A percentile compares a stretch with the other conserved stretches of the same genome.
phyloP scores from a whole-genome alignment of 2,329 filamentous ascomycete species.

The Claviceps quebecensis region DNA sequence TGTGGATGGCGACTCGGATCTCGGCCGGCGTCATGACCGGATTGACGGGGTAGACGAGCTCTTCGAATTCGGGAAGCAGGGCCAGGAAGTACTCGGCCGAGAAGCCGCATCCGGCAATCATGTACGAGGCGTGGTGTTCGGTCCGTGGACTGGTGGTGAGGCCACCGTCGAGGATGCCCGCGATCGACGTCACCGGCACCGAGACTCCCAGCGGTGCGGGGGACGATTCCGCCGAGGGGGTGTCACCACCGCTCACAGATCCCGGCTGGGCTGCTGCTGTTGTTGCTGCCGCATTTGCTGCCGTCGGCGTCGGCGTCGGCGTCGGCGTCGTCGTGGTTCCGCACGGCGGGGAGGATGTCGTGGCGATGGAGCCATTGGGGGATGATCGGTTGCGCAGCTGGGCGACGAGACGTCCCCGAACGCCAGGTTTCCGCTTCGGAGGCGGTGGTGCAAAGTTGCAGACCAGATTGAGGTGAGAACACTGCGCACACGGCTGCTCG shows the following conservation, averaged over 20 bases:
- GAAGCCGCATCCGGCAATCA: conserved; percentile 10
- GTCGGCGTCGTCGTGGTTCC: neutral
- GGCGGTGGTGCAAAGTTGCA: conserved; percentile 21
- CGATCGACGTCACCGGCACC: conserved; percentile 12
- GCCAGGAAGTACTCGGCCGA: conserved; percentile 19
- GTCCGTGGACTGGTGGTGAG: conserved; percentile 1
- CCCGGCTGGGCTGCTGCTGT: neutral
- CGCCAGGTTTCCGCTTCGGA: conserved; percentile 20
- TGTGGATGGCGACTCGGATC: conserved; percentile 16
- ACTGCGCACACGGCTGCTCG: conserved; percentile 21
- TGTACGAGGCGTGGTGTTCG: neutral
- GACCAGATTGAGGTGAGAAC: conserved; percentile 19
- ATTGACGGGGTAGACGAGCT: conserved; percentile 23
- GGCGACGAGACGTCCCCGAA: conserved; percentile 21
- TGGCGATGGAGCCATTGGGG: conserved; percentile 1
- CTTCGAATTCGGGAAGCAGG: conserved; percentile 20
- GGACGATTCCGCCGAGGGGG: conserved; percentile 7
- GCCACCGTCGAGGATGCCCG: conserved; percentile 12
- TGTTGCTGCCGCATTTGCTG: too few relatives aligned
- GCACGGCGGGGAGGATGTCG: conserved; percentile 1
- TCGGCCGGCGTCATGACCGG: conserved; percentile 20
- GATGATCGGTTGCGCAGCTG: conserved; percentile 17
- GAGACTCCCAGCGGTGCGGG: neutral
- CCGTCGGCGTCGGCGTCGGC: too few relatives aligned
- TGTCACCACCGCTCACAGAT: conserved; percentile 2